Evolutionary conservation across 2,329 filamentous ascomycete genomes (phyloP).

Genomic region (Chaetomium strumarium): DNA sequence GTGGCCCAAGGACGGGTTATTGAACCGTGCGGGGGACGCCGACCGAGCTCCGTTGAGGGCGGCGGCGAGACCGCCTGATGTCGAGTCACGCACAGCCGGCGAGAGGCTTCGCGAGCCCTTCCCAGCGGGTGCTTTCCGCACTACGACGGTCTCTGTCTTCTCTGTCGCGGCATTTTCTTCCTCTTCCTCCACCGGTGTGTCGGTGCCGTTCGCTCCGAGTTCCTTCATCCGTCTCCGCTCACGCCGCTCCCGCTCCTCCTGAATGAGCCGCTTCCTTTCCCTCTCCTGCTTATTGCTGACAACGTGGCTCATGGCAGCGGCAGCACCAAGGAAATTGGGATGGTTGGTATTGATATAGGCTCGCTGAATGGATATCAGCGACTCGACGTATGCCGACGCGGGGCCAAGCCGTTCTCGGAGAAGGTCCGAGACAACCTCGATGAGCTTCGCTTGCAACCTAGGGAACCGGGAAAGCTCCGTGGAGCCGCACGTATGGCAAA

Average conservation of each 20-base stretch:
- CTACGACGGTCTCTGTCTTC: constrained; percentile 50
- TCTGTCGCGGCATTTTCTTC: constrained; percentile 44
- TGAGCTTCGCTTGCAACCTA: constrained; percentile 89
- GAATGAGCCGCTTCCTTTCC: constrained; percentile 72
- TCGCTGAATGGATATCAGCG: constrained; percentile 91
- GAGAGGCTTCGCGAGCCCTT: constrained; percentile 74
- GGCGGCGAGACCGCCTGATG: constrained; percentile 52
- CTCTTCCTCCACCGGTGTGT: constrained; percentile 58
- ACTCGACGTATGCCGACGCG: constrained; percentile 86
- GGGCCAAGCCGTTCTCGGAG: constrained; percentile 88
- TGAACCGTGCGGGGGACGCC: constrained; percentile 56
- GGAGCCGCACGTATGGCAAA: constrained; percentile 96
- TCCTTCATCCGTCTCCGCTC: constrained; percentile 81
- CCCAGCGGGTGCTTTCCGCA: constrained; percentile 54
- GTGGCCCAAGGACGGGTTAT: constrained; percentile 52
- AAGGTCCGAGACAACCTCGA: constrained; percentile 95
- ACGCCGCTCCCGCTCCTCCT: constrained; percentile 80
- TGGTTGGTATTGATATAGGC: constrained; percentile 99
- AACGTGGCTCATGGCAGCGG: constrained; percentile 94
- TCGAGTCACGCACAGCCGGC: constrained; percentile 67
- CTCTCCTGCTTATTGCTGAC: constrained; percentile 92
- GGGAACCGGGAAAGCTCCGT: constrained; percentile 90
- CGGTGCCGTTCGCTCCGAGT: constrained; percentile 70
- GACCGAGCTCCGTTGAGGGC: constrained; percentile 62
- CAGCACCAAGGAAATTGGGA: constrained; percentile 94